A percentile compares a stretch with the other conserved stretches of the same genome.
Evolutionary conservation across 1,284 basidiomycete species (phyloP).

Genomic region (Tetrapyrgos nigripes): DNA sequence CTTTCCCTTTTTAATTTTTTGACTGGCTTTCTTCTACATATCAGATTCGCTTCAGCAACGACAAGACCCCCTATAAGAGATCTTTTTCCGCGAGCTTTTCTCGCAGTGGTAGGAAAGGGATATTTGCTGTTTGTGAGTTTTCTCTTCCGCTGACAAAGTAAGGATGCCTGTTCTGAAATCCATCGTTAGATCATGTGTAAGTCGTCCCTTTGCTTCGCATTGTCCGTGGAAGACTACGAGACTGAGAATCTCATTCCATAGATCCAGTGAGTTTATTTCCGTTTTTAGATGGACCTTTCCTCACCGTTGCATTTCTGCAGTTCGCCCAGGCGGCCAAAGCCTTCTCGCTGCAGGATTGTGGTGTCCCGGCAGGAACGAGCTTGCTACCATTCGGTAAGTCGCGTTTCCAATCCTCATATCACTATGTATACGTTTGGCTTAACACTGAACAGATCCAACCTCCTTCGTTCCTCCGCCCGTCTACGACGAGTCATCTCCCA

Average conservation of each 20-base stretch:
- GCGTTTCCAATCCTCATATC: background rate
- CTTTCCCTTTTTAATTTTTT: too few species aligned
- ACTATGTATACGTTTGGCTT: background rate
- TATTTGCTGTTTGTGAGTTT: slow-evolving; percentile 76
- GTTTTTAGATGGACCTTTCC: background rate
- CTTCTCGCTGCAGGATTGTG: slow-evolving; percentile 84
- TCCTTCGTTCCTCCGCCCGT: slow-evolving; percentile 65
- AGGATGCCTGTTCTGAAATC: too few species aligned
- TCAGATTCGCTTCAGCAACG: slow-evolving; percentile 91
- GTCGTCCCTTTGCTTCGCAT: slow-evolving; percentile 21
- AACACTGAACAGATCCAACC: slow-evolving; percentile 55
- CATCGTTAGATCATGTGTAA: slow-evolving; percentile 50
- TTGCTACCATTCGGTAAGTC: slow-evolving; percentile 72
- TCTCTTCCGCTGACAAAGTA: slow-evolving; percentile 7
- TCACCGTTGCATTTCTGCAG: slow-evolving; percentile 40
- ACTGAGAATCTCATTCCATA: background rate
- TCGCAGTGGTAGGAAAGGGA: slow-evolving; percentile 80
- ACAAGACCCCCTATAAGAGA: slow-evolving; percentile 93
- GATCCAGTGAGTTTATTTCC: slow-evolving; percentile 24
- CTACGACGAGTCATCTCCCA: slow-evolving; percentile 71
- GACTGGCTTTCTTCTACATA: slow-evolving; percentile 4
- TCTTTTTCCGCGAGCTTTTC: slow-evolving; percentile 82
- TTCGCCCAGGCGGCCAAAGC: slow-evolving; percentile 73
- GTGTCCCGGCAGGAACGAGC: slow-evolving; percentile 84
- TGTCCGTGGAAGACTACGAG: background rate